phyloP scores from a whole-genome alignment of 495 filamentous ascomycete species.

The Sordaria brevicollis region DNA sequence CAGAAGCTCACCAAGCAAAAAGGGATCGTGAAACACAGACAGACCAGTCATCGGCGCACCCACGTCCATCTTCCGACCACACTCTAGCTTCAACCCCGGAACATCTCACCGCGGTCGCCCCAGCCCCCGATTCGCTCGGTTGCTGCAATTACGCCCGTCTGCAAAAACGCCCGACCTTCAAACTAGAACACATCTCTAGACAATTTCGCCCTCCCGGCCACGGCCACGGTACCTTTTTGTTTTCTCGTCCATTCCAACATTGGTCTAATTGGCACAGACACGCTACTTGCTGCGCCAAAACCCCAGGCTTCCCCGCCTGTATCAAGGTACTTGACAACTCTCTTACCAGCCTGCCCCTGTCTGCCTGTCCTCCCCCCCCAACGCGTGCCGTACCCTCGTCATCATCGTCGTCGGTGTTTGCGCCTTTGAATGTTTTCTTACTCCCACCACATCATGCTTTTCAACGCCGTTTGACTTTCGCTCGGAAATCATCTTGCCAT shows the following conservation, averaged over 20 bases:
- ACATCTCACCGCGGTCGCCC: constrained; percentile 1
- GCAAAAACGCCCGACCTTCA: not conserved
- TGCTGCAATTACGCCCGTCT: not conserved
- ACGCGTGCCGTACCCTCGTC: not conserved
- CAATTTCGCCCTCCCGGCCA: not conserved
- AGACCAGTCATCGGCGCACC: not conserved
- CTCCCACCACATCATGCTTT: not conserved
- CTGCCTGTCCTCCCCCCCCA: not conserved
- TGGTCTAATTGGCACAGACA: not conserved
- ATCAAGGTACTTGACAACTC: not conserved
- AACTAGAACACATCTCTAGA: not conserved
- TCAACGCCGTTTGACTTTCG: not conserved
- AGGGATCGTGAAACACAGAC: not conserved
- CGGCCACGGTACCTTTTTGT: not conserved
- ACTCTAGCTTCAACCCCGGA: not conserved
- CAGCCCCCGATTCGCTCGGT: constrained; percentile 3
- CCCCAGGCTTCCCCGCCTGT: not conserved
- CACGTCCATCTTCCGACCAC: not conserved
- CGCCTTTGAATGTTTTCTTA: not conserved
- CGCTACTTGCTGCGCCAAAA: not conserved
- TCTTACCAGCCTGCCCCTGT: not conserved
- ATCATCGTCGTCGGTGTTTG: not conserved
- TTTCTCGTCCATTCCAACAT: not conserved
- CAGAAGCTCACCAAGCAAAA: not conserved
- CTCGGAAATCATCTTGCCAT: not conserved